Evolutionary conservation across 1,284 basidiomycete species (phyloP).

Genomic region (Testicularia cyperi): DNA sequence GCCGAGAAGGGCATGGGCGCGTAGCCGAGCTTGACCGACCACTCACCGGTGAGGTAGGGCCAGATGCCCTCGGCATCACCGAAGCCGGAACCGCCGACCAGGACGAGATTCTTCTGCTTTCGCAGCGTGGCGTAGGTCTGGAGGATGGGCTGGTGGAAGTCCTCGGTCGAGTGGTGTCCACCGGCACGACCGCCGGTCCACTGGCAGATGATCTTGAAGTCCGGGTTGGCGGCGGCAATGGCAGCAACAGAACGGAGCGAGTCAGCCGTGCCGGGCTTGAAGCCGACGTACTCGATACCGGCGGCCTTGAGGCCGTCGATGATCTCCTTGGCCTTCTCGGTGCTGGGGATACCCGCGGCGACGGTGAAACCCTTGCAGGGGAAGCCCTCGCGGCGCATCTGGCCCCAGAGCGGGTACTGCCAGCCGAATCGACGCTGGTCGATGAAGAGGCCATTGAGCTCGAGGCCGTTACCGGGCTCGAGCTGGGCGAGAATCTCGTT

Average conservation of each 20-base stretch:
- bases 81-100: slow-evolving; percentile 95
- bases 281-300: slow-evolving; percentile 90
- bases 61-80: slow-evolving; percentile 92
- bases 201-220: slow-evolving; percentile 96
- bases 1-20: slow-evolving; percentile 99
- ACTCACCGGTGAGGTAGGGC: slow-evolving; percentile 95
- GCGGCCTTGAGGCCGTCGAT: slow-evolving; percentile 74
- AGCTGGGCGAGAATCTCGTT: slow-evolving; percentile 42
- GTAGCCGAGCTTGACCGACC: slow-evolving; percentile 79
- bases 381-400: slow-evolving; percentile 91
- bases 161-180: slow-evolving; percentile 96
- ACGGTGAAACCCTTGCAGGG: slow-evolving; percentile 98
- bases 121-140: slow-evolving; percentile 87
- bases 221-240: slow-evolving; percentile 89
- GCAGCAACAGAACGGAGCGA: slow-evolving; percentile 95
- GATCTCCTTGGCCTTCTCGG: slow-evolving; percentile 91
- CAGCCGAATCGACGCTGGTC: slow-evolving; percentile 93
- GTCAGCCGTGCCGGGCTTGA: slow-evolving; percentile 96
- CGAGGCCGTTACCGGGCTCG: slow-evolving; percentile 66
- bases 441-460: slow-evolving; percentile 94
- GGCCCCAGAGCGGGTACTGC: slow-evolving; percentile 95
- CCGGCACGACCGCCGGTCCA: slow-evolving; percentile 99
- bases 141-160: slow-evolving; percentile 95
- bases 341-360: slow-evolving; percentile 88
- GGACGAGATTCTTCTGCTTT: slow-evolving; percentile 80